Base-by-base conservation (phyloP, 352 stramenopile genomes). In the Pythium folliculosum region DNA sequence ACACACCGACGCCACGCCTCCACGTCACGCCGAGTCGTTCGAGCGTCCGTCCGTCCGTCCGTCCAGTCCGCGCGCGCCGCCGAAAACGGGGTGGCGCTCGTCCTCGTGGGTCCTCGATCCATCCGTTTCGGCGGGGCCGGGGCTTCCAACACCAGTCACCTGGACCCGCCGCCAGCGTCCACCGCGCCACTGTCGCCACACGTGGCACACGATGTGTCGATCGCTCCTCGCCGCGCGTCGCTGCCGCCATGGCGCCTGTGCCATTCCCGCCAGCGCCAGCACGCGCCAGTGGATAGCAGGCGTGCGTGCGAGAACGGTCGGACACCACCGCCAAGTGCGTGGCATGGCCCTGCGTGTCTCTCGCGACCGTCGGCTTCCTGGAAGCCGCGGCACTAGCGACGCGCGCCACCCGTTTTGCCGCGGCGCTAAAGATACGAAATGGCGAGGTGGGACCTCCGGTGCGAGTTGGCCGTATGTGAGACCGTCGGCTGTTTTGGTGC, bases 341-440 rank as follows among this genome's bases (percentile, higher is more conserved):
- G 21, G 23, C 50, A 43, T 56, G 50, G 6, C 23, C 23, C 25
- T 23, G 27, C 25, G 50, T 54, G 48, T 54, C 48, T 54, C 35
- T 51, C 21, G 19, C 50, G 50, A 40, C 25, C 27, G 16, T 23
- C 16, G 50, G 12, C 21, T 54, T 54, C 48, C 21, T n/a, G 25
- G 50, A 40, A 56, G 5, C 37, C 3, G 37, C 10, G 10, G 37
- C 10, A 43, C 37, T 17, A 43, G 16, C 8, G 30, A 23, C 48
- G 48, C 23, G 48, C 23, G 23, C 23, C 50, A 56, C 17, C 22
- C 17, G 3, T n/a, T 5, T 14, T 23, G 16, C 27, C 17, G 14
- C 25, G n/a, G 50, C 23, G 32, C 22, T 56, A 56, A 56, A 56
- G 50, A 56, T 56, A 56, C 50, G 50, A 38, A 43, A 38, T 38